Base-by-base conservation (phyloP, 2,329 filamentous ascomycete species). In the Cladosporium sp. region DNA sequence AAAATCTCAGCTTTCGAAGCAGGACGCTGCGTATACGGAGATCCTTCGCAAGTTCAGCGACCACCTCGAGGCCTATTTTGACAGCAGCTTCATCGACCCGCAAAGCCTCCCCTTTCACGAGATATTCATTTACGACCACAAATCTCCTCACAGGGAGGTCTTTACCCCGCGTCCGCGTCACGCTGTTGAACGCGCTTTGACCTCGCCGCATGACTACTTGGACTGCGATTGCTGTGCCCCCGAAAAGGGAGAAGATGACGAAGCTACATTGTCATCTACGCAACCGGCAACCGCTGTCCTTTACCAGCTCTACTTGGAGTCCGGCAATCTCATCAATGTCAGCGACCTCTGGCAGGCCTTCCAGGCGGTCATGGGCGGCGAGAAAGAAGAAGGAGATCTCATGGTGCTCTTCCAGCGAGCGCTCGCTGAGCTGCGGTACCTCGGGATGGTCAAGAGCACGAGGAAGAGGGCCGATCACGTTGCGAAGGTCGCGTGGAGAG, bases 401-500 rank as follows among this genome's bases (percentile, higher is more conserved):
- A 77, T 72, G 71, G 83, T 89, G 40, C 72, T 87, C 54, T 98
- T 97, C 70, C 96, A 96, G 69, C 80, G 84, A 56, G 87, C 82
- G 4, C 70, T 97, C 57, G 89, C 92, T 0, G 93, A 98, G 69
- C 70, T 98, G 67, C 86, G 85, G 68, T 81, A 85, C 50, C 76
- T 98, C 63, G 93, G 93, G 7, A 86, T 96, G 71, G 79, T 97
- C 56, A 96, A 93, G 74, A 79, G 80, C 56, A 97, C 86, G 65
- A 87, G 86, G 71, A 95, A 91, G 76, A 95, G 95, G 76, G 82
- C 84, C 19, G 93, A 97, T 67, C 92, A 97, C 71, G 75, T 97
- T 60, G 85, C 89, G 37, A 97, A 96, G 74, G 77, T 90, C 34
- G 74, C 77, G 48, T 88, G 85, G 83, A 90, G 87, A 67, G 93